phyloP scores from a whole-genome alignment of 2,329 filamentous ascomycete species.

The Atkinsonella texensis region DNA sequence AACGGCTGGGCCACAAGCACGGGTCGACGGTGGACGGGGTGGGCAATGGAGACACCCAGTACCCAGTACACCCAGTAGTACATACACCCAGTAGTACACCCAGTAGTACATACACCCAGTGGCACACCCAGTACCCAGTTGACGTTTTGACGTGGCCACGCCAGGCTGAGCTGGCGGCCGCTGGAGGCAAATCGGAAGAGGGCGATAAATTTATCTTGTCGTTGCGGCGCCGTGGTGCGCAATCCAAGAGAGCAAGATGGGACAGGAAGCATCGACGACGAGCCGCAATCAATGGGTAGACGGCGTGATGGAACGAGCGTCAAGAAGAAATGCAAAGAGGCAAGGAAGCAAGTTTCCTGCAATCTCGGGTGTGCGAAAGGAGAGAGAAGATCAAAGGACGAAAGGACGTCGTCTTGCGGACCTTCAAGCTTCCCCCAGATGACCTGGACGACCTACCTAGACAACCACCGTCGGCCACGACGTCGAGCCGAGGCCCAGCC shows the following conservation, averaged over 20 bases:
- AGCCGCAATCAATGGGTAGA: neutral
- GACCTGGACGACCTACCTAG: too few species aligned
- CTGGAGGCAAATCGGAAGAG: neutral
- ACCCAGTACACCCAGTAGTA: too few species aligned
- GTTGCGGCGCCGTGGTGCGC: neutral
- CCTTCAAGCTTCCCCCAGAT: neutral
- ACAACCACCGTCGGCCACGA: neutral
- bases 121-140: too few species aligned
- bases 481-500: too few species aligned
- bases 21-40: slow-evolving; percentile 1
- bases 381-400: neutral
- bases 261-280: neutral
- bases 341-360: neutral
- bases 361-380: neutral
- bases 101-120: neutral
- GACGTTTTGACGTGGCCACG: slow-evolving; percentile 2
- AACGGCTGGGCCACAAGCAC: slow-evolving; percentile 5
- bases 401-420: neutral
- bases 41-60: neutral
- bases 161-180: neutral
- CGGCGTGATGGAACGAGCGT: neutral
- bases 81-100: too few species aligned
- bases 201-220: too few species aligned
- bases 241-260: neutral
- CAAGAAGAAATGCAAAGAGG: neutral